Evolutionary conservation across 2,329 filamentous ascomycete genomes (phyloP).

Genomic region (Pyrenochaeta sp.): DNA sequence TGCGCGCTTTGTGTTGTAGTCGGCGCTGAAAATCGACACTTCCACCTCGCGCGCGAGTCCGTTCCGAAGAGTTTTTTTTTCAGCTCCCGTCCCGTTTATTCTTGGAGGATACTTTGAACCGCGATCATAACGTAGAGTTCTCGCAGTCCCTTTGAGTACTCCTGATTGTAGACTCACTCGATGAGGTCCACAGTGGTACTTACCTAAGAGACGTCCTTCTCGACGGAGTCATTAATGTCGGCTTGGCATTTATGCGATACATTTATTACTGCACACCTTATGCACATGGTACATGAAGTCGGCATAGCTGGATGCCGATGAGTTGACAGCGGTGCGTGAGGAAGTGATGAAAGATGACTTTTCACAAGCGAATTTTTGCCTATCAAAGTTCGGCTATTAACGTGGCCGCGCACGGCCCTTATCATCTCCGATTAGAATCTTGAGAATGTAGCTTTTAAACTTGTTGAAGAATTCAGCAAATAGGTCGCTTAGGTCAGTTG

Average conservation of each 20-base stretch:
- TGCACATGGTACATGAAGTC: no score
- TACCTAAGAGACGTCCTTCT: no score
- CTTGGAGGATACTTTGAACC: slow-evolving; percentile 43
- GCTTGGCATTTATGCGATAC: background rate
- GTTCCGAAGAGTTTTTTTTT: slow-evolving; percentile 19
- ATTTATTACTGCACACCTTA: background rate
- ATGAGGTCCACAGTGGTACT: no score
- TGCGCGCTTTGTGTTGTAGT: slow-evolving; percentile 14
- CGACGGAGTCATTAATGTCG: no score
- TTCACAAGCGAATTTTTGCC: slow-evolving; percentile 24
- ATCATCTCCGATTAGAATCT: no score
- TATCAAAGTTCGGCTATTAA: no score
- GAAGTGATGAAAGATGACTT: slow-evolving; percentile 3
- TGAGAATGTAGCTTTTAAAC: no score
- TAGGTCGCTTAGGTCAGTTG: no score
- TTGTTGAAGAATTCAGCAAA: no score
- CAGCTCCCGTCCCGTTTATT: slow-evolving; percentile 18
- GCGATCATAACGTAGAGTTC: slow-evolving; percentile 37
- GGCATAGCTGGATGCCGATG: background rate
- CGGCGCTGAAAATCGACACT: slow-evolving; percentile 21
- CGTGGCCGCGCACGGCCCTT: no score
- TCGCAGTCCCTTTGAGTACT: slow-evolving; percentile 43
- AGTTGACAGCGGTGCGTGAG: background rate
- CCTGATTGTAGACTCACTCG: slow-evolving; percentile 6
- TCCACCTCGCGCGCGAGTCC: slow-evolving; percentile 26